These are phyloP conservation scores for Isabelozyma heimii DNA, from an alignment of 805 yeast genomes.

Conservation along the genomic window DNA sequence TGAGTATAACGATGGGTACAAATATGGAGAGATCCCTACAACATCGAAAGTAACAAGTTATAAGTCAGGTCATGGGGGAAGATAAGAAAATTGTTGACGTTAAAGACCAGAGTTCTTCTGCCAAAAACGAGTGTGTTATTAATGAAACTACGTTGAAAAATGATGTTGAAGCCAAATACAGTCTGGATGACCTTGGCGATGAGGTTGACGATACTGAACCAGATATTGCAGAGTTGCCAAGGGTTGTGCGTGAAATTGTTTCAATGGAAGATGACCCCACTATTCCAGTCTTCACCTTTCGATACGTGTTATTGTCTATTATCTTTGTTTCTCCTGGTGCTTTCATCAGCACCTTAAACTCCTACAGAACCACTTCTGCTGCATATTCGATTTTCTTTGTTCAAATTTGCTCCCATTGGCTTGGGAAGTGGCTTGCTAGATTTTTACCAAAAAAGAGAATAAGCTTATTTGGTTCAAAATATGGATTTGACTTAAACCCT, in stretches of 20 bases:
- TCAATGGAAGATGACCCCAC: slow-evolving; percentile 30
- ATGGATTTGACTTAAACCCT: slow-evolving; percentile 36
- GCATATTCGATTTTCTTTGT: slow-evolving; percentile 48
- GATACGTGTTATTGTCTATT: slow-evolving; percentile 25
- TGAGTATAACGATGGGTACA: too few relatives aligned
- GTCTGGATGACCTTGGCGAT: neutral
- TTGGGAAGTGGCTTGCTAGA: slow-evolving; percentile 41
- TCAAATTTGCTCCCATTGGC: slow-evolving; percentile 43
- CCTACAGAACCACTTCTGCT: slow-evolving; percentile 40
- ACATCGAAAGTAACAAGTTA: too few relatives aligned
- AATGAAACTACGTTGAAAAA: neutral
- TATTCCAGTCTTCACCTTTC: slow-evolving; percentile 29
- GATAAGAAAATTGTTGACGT: too few relatives aligned
- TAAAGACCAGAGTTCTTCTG: neutral
- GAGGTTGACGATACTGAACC: neutral
- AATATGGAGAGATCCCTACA: too few relatives aligned
- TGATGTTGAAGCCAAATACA: neutral
- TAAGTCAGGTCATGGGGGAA: neutral
- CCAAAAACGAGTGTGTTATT: neutral
- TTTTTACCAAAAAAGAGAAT: slow-evolving; percentile 31
- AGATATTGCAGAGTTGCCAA: slow-evolving; percentile 22
- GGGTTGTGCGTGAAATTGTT: slow-evolving; percentile 27
- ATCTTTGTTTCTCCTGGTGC: slow-evolving; percentile 35
- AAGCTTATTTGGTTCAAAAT: slow-evolving; percentile 1
- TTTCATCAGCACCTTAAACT: slow-evolving; percentile 33